A percentile compares a stretch with the other conserved stretches of the same genome.
phyloP scores from a whole-genome alignment of 2,329 filamentous ascomycete genomes.

The Diplodia corticola region DNA sequence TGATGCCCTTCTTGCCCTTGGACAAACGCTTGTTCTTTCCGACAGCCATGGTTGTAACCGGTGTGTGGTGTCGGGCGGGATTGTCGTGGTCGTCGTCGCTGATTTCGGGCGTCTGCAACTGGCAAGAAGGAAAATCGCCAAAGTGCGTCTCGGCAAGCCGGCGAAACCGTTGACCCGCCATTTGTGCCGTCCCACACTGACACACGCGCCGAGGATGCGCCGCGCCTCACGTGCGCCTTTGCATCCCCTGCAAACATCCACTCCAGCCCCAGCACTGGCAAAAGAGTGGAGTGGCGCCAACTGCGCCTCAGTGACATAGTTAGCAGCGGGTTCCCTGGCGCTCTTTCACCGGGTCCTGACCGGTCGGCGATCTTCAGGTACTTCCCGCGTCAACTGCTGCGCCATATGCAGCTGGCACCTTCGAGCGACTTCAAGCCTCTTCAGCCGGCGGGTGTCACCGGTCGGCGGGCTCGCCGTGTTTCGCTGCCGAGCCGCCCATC shows the following conservation, averaged over 20 bases:
- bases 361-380: slow-evolving; percentile 15
- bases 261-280: neutral
- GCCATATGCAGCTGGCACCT: neutral
- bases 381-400: slow-evolving; percentile 4
- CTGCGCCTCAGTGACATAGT: neutral
- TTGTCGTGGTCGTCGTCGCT: slow-evolving; percentile 34
- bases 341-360: neutral
- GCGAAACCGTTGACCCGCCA: neutral
- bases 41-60: slow-evolving; percentile 76
- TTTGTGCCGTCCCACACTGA: neutral
- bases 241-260: neutral
- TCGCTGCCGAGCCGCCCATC: neutral
- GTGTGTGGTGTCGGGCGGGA: slow-evolving; percentile 31
- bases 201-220: neutral
- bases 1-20: slow-evolving; percentile 99
- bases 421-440: neutral
- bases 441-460: slow-evolving; percentile 10
- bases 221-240: neutral
- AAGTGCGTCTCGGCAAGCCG: slow-evolving; percentile 14
- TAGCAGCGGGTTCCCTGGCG: slow-evolving; percentile 14
- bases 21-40: slow-evolving; percentile 99
- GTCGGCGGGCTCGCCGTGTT: slow-evolving; percentile 1
- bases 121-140: slow-evolving; percentile 22
- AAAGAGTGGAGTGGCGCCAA: neutral
- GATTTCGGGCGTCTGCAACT: slow-evolving; percentile 32